These are phyloP conservation scores for Hypoxylon sp. DNA, from an alignment of 2,329 filamentous ascomycete genomes.

Conservation along the genomic window DNA sequence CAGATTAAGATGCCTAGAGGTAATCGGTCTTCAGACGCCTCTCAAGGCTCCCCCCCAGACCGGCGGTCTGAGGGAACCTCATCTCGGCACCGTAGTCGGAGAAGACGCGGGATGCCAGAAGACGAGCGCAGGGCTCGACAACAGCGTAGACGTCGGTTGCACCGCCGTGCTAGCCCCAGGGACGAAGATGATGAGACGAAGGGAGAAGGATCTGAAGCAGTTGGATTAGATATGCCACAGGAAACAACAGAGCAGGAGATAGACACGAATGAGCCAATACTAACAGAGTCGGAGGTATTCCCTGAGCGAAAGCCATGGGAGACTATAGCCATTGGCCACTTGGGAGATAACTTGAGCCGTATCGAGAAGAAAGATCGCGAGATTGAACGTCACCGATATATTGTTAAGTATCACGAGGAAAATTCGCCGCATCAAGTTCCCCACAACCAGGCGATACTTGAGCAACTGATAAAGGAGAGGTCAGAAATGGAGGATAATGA, in stretches of 20 bases:
- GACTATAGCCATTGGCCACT: constrained; percentile 55
- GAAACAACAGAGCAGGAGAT: constrained; percentile 14
- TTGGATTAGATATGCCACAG: background rate
- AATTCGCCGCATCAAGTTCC: constrained; percentile 46
- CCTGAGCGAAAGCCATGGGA: constrained; percentile 49
- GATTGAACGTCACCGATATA: constrained; percentile 56
- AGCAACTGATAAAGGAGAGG: constrained; percentile 48
- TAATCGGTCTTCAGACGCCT: background rate
- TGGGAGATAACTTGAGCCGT: constrained; percentile 57
- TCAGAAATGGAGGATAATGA: constrained; percentile 52
- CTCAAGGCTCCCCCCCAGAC: constrained; percentile 5
- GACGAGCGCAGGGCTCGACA: constrained; percentile 44
- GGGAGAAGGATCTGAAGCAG: constrained; percentile 13
- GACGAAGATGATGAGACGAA: constrained; percentile 21
- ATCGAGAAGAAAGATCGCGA: constrained; percentile 58
- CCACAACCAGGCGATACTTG: constrained; percentile 48
- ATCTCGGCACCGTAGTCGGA: constrained; percentile 18
- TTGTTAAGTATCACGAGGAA: constrained; percentile 49
- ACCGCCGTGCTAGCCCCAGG: background rate
- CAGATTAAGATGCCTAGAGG: constrained; percentile 23
- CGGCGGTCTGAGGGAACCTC: constrained; percentile 1
- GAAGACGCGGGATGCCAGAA: constrained; percentile 45
- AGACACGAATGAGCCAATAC: background rate
- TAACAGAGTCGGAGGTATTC: constrained; percentile 8
- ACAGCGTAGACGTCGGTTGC: constrained; percentile 41